A percentile compares a stretch with the other conserved stretches of the same genome.
phyloP scores from a whole-genome alignment of 495 filamentous ascomycete genomes.

The Clavariopsis aquatica region DNA sequence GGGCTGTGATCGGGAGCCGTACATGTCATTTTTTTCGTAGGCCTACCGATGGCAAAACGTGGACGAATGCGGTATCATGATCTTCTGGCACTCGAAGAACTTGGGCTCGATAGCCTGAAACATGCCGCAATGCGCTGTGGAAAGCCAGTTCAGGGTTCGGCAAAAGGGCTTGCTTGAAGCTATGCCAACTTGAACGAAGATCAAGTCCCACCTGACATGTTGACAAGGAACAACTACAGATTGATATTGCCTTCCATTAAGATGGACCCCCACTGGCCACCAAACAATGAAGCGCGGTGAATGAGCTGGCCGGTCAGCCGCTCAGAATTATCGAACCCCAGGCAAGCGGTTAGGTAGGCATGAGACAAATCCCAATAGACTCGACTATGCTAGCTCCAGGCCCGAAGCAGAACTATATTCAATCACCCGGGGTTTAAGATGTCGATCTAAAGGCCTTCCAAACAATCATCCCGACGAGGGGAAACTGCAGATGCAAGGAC shows the following conservation, averaged over 20 bases:
- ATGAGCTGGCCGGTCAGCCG: conserved; percentile 36
- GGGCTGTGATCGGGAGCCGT: background rate
- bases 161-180: conserved; percentile 26
- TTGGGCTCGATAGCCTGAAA: conserved; percentile 29
- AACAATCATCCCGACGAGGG: background rate
- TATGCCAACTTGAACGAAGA: conserved; percentile 28
- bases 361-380: conserved; percentile 6
- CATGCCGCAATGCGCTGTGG: conserved; percentile 27
- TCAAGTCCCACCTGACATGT: conserved; percentile 35
- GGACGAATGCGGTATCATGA: conserved; percentile 18
- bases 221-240: conserved; percentile 22
- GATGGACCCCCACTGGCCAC: conserved; percentile 20
- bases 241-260: conserved; percentile 29
- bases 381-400: background rate
- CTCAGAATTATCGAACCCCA: background rate
- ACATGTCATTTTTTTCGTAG: background rate
- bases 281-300: conserved; percentile 29
- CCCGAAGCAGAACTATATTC: background rate
- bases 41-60: conserved; percentile 3
- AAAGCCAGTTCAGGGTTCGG: conserved; percentile 30
- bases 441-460: background rate
- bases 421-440: background rate
- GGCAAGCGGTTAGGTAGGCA: background rate
- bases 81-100: conserved; percentile 11
- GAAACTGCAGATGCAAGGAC: background rate